Evolutionary conservation across 306 rosid genomes (phyloP).

Genomic region (Elaeagnus macrophylla): DNA sequence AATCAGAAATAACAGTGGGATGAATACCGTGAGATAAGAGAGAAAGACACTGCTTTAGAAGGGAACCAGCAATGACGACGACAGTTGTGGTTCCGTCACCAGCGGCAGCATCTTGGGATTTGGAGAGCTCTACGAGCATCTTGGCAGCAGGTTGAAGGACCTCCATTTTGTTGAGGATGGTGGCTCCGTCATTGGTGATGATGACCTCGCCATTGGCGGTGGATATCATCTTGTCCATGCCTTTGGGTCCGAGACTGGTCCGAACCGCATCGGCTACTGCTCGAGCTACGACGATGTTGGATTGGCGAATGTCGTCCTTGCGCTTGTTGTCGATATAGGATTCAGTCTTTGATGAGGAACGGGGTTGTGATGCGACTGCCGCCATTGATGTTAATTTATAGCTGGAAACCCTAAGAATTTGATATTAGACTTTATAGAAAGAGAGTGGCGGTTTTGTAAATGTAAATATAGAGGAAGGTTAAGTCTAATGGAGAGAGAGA

Average conservation of each 20-base stretch:
- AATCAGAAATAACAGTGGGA: conserved; percentile 75
- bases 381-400: conserved; percentile 42
- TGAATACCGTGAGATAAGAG: conserved; percentile 82
- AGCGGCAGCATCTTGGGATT: conserved; percentile 87
- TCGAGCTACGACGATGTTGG: conserved; percentile 75
- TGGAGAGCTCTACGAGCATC: conserved; percentile 95
- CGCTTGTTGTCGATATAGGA: conserved; percentile 93
- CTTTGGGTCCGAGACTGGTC: conserved; percentile 88
- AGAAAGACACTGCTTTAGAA: conserved; percentile 55
- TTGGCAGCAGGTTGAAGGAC: conserved; percentile 96
- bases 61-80: conserved; percentile 79
- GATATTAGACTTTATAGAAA: too few relatives aligned
- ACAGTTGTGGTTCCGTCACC: conserved; percentile 98
- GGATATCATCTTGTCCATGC: conserved; percentile 99
- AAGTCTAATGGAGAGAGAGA: background rate
- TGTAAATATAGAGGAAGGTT: background rate
- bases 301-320: conserved; percentile 87
- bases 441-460: background rate
- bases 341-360: conserved; percentile 70
- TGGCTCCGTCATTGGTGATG: conserved; percentile 97
- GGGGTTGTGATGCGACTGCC: conserved; percentile 31
- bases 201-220: conserved; percentile 82
- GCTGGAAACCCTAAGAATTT: conserved; percentile 20
- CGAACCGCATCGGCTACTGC: conserved; percentile 85
- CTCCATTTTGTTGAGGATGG: conserved; percentile 95